Evolutionary conservation across 352 stramenopile genomes (phyloP), one percentile per base, ranked within the genome.

Genomic region (Phytophthora cajani): DNA sequence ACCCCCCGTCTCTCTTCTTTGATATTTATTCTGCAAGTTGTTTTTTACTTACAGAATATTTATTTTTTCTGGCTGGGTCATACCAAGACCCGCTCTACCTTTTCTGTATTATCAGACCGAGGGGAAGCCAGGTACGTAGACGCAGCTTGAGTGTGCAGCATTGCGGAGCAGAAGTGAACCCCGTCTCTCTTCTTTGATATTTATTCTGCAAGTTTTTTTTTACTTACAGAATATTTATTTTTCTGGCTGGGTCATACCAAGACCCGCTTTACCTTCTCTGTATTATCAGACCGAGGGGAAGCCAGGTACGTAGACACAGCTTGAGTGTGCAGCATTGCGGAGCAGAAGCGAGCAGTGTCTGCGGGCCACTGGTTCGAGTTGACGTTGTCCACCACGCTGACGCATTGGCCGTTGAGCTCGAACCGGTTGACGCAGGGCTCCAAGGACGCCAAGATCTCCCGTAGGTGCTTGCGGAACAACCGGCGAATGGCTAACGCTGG

Each of bases 361-460:
- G 60, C 60, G 33, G 76, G 62, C 78, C 78, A 87, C 19, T 67
- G 58, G 36, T 58, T 76, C 47, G 74, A 69, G 51, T 83, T 79
- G 53, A 62, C 79, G 1, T 72, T 78, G 68, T 90, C 84, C n/a
- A 90, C 79, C 1, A 91, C 77, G 1, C 76, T 78, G 14, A 87
- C 73, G 10, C 53, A 63, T 36, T 77, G 71, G 9, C 67, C 71
- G 8, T 72, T 66, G 40, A 75, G 79, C 55, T 84, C 72, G 64
- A 92, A 90, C 25, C 83, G 85, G 64, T 88, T 90, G 38, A 85
- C 69, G 55, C 86, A 89, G 10, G 80, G 73, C 42, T 94, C 84
- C 21, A 94, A 55, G 3, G 74, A 61, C 2, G 62, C 16, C 27
- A 92, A 60, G 27, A 93, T 82, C 9, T 77, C 63, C 14, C 27